These are phyloP conservation scores for Bidens hawaiensis DNA, from an alignment of 140 eudicot genomes.

Conservation along the genomic window DNA sequence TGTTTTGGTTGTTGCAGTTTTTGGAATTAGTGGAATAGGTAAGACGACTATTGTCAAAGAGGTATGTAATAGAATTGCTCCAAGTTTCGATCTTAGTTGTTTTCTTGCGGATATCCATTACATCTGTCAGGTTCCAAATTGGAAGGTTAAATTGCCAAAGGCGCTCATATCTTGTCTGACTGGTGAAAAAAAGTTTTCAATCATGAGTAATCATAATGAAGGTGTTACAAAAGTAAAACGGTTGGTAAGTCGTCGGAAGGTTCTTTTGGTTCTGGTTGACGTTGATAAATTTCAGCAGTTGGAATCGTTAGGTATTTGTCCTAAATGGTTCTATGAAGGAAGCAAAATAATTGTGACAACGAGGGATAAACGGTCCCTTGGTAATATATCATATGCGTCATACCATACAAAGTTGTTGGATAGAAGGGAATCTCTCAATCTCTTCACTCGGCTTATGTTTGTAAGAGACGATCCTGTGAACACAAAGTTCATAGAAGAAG, in stretches of 20 bases:
- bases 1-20: conserved; percentile 13
- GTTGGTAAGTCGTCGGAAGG: not conserved
- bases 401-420: not conserved
- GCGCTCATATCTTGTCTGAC: not conserved
- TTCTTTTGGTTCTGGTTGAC: not conserved
- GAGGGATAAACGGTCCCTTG: conserved; percentile 5
- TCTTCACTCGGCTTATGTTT: not conserved
- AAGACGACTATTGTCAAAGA: conserved; percentile 11
- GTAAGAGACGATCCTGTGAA: not conserved
- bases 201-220: not conserved
- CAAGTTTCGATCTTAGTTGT: not conserved
- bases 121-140: not conserved
- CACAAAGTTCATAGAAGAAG: not conserved
- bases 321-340: not conserved
- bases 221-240: not conserved
- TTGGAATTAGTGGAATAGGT: conserved; percentile 15
- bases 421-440: not conserved
- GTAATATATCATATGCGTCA: not conserved
- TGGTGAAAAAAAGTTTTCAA: not conserved
- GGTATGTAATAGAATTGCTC: not conserved
- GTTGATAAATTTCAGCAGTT: not conserved
- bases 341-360: conserved; percentile 13
- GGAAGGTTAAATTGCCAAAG: not conserved
- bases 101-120: conserved; percentile 1
- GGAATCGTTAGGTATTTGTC: not conserved